Evolutionary conservation across 352 stramenopile species (phyloP).

Genomic region (Phytophthora litchii): DNA sequence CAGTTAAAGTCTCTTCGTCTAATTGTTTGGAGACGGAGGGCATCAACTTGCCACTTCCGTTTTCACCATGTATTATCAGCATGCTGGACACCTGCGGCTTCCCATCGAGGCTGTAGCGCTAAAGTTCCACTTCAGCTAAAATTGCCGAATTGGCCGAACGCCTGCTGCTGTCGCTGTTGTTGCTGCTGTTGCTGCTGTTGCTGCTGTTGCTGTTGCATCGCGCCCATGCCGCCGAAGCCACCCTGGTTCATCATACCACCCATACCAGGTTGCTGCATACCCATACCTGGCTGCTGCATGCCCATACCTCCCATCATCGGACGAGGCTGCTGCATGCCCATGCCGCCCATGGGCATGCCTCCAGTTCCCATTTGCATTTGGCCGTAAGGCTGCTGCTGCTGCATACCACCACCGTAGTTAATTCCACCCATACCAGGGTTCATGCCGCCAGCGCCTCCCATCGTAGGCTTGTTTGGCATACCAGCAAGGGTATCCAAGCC

Average conservation of each 20-base stretch:
- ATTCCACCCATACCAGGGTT: constrained; percentile 57
- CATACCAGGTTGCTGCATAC: constrained; percentile 48
- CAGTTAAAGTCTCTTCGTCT: constrained; percentile 26
- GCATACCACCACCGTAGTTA: constrained; percentile 46
- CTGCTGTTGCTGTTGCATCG: constrained; percentile 55
- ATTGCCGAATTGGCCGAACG: constrained; percentile 64
- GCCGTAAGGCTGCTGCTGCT: constrained; percentile 39
- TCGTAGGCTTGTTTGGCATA: constrained; percentile 72
- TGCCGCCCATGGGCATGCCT: constrained; percentile 53
- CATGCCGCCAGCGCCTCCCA: constrained; percentile 53
- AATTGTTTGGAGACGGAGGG: constrained; percentile 24
- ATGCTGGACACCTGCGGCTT: constrained; percentile 7
- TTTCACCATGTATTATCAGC: constrained; percentile 34
- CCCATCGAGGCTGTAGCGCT: constrained; percentile 17
- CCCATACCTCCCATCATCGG: constrained; percentile 52
- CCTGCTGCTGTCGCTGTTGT: constrained; percentile 55
- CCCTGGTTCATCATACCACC: constrained; percentile 72
- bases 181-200: constrained; percentile 25
- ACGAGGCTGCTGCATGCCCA: constrained; percentile 43
- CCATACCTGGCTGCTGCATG: constrained; percentile 46
- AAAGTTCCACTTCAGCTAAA: constrained; percentile 34
- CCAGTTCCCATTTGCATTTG: constrained; percentile 50
- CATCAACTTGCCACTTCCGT: constrained; percentile 17
- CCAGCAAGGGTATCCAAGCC: constrained; percentile 82
- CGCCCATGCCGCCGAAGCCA: constrained; percentile 47